These are phyloP conservation scores for Candida andamanensis DNA, from an alignment of 805 yeast genomes.

Conservation along the genomic window DNA sequence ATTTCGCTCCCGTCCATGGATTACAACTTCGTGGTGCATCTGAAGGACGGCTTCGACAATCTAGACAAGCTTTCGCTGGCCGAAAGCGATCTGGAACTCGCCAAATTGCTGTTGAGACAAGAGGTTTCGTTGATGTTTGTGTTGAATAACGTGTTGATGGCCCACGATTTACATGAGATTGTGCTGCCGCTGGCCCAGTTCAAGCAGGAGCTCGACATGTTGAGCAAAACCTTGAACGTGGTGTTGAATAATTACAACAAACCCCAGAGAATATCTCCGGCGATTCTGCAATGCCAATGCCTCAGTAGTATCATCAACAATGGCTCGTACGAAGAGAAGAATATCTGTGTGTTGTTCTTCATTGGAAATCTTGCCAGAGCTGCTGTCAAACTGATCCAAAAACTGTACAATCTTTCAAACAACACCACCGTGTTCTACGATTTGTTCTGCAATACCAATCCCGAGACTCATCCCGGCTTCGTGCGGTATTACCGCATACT, in stretches of 20 bases:
- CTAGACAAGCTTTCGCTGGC: background rate
- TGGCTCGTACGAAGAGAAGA: constrained; percentile 30
- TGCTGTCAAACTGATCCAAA: background rate
- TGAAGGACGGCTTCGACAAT: background rate
- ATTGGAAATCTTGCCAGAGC: too few relatives aligned
- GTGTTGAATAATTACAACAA: background rate
- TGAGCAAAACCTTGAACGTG: background rate
- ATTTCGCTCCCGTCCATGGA: constrained; percentile 19
- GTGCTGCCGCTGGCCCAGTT: constrained; percentile 12
- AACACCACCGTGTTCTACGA: constrained; percentile 2
- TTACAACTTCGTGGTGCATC: background rate
- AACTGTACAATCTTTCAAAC: constrained; percentile 1
- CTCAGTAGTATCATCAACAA: constrained; percentile 16
- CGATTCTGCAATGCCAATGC: constrained; percentile 5
- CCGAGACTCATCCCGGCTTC: constrained; percentile 3
- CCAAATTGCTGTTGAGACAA: constrained; percentile 16
- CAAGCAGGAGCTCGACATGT: constrained; percentile 14
- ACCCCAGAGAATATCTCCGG: background rate
- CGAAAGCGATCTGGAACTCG: background rate
- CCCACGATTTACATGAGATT: constrained; percentile 14
- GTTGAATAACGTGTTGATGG: constrained; percentile 19
- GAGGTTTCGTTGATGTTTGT: constrained; percentile 26
- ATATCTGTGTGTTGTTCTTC: constrained; percentile 7
- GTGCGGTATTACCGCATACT: constrained; percentile 5
- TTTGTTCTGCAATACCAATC: background rate